Conservation (phyloP, 257 asterid genomes). For the Solanum acaule region DNA sequence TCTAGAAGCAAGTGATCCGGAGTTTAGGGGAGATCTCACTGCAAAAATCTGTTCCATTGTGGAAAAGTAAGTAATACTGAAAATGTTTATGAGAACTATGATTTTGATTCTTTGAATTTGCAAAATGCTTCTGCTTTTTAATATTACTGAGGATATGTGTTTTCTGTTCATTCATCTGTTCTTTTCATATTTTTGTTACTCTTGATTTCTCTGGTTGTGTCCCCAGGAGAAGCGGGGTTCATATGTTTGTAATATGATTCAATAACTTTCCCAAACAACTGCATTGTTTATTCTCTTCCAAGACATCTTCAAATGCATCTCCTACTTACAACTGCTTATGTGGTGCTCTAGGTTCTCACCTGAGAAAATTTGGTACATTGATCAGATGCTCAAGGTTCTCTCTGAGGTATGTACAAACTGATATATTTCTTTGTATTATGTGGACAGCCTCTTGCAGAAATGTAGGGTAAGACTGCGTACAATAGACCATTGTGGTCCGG, state of each 20-base stretch:
- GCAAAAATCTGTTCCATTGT: conserved; percentile 92
- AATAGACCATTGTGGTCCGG: not conserved
- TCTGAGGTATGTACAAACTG: conserved; percentile 53
- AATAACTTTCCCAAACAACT: not conserved
- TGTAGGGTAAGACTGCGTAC: not conserved
- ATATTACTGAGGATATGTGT: not conserved
- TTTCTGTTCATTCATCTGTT: not conserved
- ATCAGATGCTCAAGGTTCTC: conserved; percentile 93
- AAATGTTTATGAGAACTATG: not conserved
- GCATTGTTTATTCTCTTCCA: not conserved
- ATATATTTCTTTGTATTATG: conserved; percentile 2
- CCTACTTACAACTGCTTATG: conserved; percentile 20
- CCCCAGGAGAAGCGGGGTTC: not conserved
- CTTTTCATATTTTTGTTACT: not conserved
- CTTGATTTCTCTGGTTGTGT: not conserved
- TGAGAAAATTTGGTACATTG: conserved; percentile 88
- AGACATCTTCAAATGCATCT: conserved; percentile 14
- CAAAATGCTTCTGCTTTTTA: not conserved
- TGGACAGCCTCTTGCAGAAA: not conserved
- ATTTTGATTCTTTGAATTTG: not conserved
- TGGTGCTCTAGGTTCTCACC: conserved; percentile 75
- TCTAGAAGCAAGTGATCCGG: conserved; percentile 83
- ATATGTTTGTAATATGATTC: not conserved
- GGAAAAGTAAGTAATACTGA: conserved; percentile 71
- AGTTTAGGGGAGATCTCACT: conserved; percentile 86